Evolutionary conservation across 192 early-diverging fungal species (phyloP).

Genomic region (Linnemannia elongata): DNA sequence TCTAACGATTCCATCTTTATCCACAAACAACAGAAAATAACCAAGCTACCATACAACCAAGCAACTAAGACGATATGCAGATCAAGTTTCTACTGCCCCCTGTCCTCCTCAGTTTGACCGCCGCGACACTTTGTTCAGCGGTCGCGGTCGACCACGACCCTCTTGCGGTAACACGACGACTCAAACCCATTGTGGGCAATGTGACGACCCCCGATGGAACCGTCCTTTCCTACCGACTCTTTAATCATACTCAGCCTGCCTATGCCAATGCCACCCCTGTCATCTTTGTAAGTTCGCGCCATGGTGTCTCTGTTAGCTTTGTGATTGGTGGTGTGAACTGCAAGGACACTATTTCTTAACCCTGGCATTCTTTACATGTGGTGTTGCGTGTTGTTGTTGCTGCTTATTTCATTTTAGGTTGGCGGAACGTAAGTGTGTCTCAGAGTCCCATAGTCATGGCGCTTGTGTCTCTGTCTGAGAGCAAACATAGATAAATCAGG

Average conservation of each 20-base stretch:
- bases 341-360: too few species aligned
- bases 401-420: constrained; percentile 4
- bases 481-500: not conserved
- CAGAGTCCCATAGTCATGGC: not conserved
- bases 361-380: not conserved
- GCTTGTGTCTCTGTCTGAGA: not conserved
- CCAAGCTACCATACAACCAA: too few species aligned
- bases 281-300: not conserved
- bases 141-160: not conserved
- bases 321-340: too few species aligned
- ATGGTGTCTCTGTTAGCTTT: not conserved
- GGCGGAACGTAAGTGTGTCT: constrained; percentile 1
- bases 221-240: not conserved
- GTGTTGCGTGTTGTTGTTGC: not conserved
- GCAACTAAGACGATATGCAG: not conserved
- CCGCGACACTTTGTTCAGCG: not conserved
- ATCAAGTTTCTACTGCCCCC: not conserved
- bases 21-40: not conserved
- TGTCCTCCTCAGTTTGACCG: not conserved
- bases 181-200: not conserved
- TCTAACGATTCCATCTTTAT: not conserved
- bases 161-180: not conserved
- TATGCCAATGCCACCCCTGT: not conserved
- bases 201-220: constrained; percentile 10
- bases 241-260: not conserved